Evolutionary conservation across 2,329 filamentous ascomycete species (phyloP).

Genomic region (Pseudogymnoascus sp.): DNA sequence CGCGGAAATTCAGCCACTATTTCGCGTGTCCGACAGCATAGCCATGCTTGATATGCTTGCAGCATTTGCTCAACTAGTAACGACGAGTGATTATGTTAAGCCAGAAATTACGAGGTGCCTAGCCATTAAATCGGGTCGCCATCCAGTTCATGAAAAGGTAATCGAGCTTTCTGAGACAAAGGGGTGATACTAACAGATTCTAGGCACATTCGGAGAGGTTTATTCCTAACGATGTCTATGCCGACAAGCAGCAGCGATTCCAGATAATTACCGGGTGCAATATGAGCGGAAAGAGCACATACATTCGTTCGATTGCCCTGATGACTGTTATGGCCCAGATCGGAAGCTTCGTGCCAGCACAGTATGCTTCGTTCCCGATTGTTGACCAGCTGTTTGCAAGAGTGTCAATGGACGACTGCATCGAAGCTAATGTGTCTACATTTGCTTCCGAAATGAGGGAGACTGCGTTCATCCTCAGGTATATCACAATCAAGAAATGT

Average conservation of each 20-base stretch:
- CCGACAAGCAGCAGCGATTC: conserved; percentile 70
- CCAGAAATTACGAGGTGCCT: conserved; percentile 56
- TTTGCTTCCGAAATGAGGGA: conserved; percentile 95
- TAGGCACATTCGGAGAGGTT: conserved; percentile 58
- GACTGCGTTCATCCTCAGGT: conserved; percentile 80
- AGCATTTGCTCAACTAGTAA: conserved; percentile 67
- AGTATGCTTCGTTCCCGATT: conserved; percentile 74
- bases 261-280: conserved; percentile 95
- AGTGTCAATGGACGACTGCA: conserved; percentile 76
- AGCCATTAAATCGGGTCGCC: conserved; percentile 57
- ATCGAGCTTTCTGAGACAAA: neutral
- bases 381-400: conserved; percentile 79
- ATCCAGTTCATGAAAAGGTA: conserved; percentile 62
- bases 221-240: conserved; percentile 85
- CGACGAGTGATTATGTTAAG: conserved; percentile 53
- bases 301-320: conserved; percentile 77
- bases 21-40: conserved; percentile 78
- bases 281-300: conserved; percentile 97
- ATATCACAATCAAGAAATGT: neutral
- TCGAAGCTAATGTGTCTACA: conserved; percentile 85
- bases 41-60: conserved; percentile 80
- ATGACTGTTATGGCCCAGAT: conserved; percentile 91
- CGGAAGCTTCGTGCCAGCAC: conserved; percentile 80
- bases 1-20: conserved; percentile 61
- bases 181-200: conserved; percentile 5